phyloP scores from a whole-genome alignment of 2,329 filamentous ascomycete genomes.

The Metarhizium anisopliae region DNA sequence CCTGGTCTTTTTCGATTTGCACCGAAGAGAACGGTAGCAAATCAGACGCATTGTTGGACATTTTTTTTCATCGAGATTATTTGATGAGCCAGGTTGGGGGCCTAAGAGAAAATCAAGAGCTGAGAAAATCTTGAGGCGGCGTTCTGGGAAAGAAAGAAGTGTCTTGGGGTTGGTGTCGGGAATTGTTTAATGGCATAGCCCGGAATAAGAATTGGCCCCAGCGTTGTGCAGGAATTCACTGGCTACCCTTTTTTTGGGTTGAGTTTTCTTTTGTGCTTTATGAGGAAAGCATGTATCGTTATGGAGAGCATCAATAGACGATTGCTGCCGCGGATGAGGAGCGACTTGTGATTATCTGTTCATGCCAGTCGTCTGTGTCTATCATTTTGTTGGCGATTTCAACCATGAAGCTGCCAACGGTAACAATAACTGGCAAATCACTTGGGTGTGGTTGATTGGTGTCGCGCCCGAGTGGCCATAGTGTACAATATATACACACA shows the following conservation, averaged over 20 bases:
- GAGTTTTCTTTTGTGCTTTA: not conserved
- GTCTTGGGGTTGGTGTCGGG: not conserved
- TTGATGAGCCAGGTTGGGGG: not conserved
- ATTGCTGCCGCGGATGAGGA: not conserved
- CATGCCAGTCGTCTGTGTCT: not conserved
- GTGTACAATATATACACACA: too few species aligned
- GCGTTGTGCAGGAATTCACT: too few species aligned
- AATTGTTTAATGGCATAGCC: not conserved
- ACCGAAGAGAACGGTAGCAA: not conserved
- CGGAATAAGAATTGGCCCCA: not conserved
- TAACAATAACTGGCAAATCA: too few species aligned
- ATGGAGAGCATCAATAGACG: not conserved
- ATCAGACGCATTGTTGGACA: not conserved
- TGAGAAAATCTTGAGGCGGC: slow-evolving; percentile 9
- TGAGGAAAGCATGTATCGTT: not conserved
- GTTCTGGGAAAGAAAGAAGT: not conserved
- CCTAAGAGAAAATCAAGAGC: slow-evolving; percentile 10
- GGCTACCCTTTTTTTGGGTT: not conserved
- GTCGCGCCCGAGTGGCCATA: too few species aligned
- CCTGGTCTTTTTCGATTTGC: not conserved
- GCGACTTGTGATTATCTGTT: not conserved
- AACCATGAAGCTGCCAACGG: not conserved
- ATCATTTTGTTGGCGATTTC: not conserved
- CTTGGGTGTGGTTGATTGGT: too few species aligned
- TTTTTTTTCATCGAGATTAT: not conserved